Evolutionary conservation across 768 basidiomycete genomes (phyloP).

Genomic region (Mrakia frigida): DNA sequence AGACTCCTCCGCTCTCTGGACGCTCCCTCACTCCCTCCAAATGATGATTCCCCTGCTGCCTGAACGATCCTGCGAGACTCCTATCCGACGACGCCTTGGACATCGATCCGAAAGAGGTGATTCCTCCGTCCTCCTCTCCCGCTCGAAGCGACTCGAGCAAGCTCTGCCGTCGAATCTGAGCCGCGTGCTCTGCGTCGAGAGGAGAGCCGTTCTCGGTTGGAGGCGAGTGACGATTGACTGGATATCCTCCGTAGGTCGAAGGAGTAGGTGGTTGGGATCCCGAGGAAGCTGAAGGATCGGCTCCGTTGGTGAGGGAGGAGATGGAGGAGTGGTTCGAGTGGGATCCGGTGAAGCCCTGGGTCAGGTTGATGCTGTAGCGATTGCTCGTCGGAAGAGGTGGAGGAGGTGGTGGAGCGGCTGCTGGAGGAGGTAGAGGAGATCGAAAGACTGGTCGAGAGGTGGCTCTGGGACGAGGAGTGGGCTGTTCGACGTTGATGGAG

Average conservation of each 20-base stretch:
- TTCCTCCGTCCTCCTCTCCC: conserved; percentile 9
- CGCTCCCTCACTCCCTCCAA: neutral
- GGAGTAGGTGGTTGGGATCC: conserved; percentile 21
- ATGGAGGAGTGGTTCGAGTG: neutral
- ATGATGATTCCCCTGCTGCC: neutral
- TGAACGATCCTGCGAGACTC: neutral
- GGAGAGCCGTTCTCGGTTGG: neutral
- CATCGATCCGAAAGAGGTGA: neutral
- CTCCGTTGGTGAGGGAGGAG: conserved; percentile 12
- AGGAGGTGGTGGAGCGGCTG: conserved; percentile 7
- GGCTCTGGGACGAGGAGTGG: conserved; percentile 3
- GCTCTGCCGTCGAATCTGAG: conserved; percentile 5
- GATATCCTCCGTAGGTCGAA: neutral
- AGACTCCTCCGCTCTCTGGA: neutral
- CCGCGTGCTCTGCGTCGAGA: neutral
- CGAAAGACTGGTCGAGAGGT: neutral
- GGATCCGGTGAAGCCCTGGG: neutral
- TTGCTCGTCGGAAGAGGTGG: neutral
- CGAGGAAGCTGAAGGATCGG: conserved; percentile 1
- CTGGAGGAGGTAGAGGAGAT: neutral
- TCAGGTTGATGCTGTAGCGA: neutral
- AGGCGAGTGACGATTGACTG: neutral
- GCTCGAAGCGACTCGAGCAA: conserved; percentile 14
- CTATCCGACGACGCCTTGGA: conserved; percentile 7
- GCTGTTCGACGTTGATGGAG: neutral